phyloP scores from a whole-genome alignment of 179 eudicot species.

The Beta macrorhiza region DNA sequence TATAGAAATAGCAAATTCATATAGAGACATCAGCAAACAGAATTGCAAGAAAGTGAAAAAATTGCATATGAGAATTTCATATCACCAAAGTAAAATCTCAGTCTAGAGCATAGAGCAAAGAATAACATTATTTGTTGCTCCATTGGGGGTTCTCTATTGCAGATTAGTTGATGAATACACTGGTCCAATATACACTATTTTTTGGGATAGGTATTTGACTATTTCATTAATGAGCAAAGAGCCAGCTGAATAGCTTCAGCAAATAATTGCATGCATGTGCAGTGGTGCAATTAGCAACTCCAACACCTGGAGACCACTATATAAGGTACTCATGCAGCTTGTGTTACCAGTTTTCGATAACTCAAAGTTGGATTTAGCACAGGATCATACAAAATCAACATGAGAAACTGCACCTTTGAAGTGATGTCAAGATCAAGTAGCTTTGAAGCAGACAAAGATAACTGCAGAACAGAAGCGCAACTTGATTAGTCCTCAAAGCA shows the following conservation, averaged over 20 bases:
- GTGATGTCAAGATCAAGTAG: slow-evolving; percentile 64
- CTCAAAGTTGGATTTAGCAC: not conserved
- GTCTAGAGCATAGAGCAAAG: not conserved
- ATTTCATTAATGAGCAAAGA: not conserved
- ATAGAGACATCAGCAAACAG: not conserved
- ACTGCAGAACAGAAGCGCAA: slow-evolving; percentile 47
- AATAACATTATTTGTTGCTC: not conserved
- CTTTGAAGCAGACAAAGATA: slow-evolving; percentile 75
- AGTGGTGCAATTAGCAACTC: not conserved
- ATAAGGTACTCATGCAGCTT: not conserved
- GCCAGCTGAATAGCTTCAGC: not conserved
- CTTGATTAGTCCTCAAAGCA: slow-evolving; percentile 17
- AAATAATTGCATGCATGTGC: not conserved
- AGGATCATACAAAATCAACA: slow-evolving; percentile 5
- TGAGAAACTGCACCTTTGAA: slow-evolving; percentile 58
- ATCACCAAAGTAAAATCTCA: not conserved
- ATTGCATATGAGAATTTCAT: not conserved
- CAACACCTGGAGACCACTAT: not conserved
- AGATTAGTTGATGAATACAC: not conserved
- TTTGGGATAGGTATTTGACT: not conserved
- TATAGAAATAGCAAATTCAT: slow-evolving; percentile 6
- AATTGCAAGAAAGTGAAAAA: not conserved
- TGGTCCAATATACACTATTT: not conserved
- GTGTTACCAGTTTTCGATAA: not conserved
- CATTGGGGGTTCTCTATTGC: not conserved